These are phyloP conservation scores for Trichocomaceae sp. DNA, from an alignment of 2,329 filamentous ascomycete species.

Conservation along the genomic window DNA sequence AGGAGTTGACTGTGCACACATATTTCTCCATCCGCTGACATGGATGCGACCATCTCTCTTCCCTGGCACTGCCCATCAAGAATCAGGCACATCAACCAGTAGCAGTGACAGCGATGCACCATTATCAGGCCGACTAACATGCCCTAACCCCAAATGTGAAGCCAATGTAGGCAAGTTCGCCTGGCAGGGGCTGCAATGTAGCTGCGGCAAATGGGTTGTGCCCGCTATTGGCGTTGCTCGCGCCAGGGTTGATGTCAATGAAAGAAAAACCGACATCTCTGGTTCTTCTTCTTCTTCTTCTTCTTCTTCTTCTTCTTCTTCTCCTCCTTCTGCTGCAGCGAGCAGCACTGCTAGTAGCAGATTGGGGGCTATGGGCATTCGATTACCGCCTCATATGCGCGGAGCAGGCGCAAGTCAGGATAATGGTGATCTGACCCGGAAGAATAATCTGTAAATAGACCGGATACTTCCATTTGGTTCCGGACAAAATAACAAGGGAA, in stretches of 20 bases:
- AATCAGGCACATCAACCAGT: background rate
- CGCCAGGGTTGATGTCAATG: conserved; percentile 69
- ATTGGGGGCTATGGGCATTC: conserved; percentile 29
- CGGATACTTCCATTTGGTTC: background rate
- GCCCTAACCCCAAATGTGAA: conserved; percentile 70
- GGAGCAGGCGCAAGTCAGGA: conserved; percentile 8
- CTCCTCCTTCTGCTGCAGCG: background rate
- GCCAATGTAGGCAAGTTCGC: conserved; percentile 86
- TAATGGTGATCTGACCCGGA: conserved; percentile 7
- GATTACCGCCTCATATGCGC: conserved; percentile 35
- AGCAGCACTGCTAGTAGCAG: conserved; percentile 17
- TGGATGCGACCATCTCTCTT: conserved; percentile 87
- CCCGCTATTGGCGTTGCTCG: conserved; percentile 83
- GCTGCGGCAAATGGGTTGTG: conserved; percentile 82
- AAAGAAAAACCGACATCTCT: conserved; percentile 14
- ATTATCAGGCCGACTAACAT: conserved; percentile 76
- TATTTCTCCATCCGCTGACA: conserved; percentile 84
- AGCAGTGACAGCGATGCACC: conserved; percentile 56
- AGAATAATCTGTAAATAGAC: conserved; percentile 14
- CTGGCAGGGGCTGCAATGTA: conserved; percentile 93
- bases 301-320: too few relatives aligned
- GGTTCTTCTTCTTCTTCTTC: too few relatives aligned
- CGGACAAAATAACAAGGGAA: background rate
- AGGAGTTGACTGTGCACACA: conserved; percentile 60
- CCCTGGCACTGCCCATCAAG: conserved; percentile 19